A percentile compares a stretch with the other conserved stretches of the same genome.
phyloP scores from a whole-genome alignment of 768 basidiomycete species.

The Trametes cingulata region DNA sequence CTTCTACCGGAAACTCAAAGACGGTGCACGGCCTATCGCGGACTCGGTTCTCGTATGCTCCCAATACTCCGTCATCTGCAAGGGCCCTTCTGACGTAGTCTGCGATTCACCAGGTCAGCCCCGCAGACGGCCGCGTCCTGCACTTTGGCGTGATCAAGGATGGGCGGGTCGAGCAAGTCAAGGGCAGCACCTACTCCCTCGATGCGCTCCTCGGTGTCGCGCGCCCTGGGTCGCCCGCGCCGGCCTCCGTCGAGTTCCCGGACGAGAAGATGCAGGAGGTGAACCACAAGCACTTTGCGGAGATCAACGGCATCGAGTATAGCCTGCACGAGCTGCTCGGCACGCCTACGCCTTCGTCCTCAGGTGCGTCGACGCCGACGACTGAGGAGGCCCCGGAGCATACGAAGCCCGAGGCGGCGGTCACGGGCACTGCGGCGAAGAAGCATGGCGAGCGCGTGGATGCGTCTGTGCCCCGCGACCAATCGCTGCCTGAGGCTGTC shows the following conservation, averaged over 20 bases:
- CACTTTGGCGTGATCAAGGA: constrained; percentile 87
- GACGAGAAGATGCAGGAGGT: constrained; percentile 60
- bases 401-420: constrained; percentile 20
- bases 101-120: constrained; percentile 63
- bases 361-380: constrained; percentile 42
- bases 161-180: constrained; percentile 90
- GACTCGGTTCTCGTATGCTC: constrained; percentile 65
- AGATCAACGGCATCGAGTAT: constrained; percentile 97
- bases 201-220: constrained; percentile 88
- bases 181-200: constrained; percentile 95
- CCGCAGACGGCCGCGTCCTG: constrained; percentile 90
- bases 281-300: constrained; percentile 88
- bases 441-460: constrained; percentile 74
- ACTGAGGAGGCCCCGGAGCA: constrained; percentile 4
- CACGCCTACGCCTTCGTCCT: constrained; percentile 38
- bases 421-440: constrained; percentile 35
- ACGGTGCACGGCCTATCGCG: constrained; percentile 80
- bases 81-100: not conserved
- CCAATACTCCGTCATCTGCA: not conserved
- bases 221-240: constrained; percentile 43
- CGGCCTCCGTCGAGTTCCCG: constrained; percentile 43
- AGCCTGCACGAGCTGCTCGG: constrained; percentile 90
- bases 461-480: constrained; percentile 68
- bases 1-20: constrained; percentile 87
- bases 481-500: constrained; percentile 53